Evolutionary conservation across 1,284 basidiomycete genomes (phyloP).

Genomic region (Anthracocystis setariae): DNA sequence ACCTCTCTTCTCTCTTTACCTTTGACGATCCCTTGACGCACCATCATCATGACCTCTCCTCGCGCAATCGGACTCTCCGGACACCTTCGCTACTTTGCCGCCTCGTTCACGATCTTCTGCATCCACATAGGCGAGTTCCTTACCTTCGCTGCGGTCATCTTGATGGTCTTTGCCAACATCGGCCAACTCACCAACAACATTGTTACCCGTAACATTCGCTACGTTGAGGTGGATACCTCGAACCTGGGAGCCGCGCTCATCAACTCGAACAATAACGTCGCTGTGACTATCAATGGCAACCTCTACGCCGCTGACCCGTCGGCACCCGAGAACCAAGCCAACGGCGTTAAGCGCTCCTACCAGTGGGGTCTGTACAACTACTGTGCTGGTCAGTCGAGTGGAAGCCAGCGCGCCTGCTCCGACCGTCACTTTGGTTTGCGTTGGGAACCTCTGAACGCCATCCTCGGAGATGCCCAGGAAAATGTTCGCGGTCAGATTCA

Average conservation of each 20-base stretch:
- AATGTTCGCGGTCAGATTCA: slow-evolving; percentile 15
- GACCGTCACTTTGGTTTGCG: slow-evolving; percentile 47
- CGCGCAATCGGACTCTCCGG: slow-evolving; percentile 2
- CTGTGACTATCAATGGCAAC: slow-evolving; percentile 1
- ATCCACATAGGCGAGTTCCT: slow-evolving; percentile 61
- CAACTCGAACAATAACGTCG: slow-evolving; percentile 7
- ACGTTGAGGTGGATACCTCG: slow-evolving; percentile 43
- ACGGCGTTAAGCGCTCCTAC: slow-evolving; percentile 51
- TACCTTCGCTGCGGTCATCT: slow-evolving; percentile 60
- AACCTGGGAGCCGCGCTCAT: slow-evolving; percentile 40
- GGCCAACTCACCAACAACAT: slow-evolving; percentile 64
- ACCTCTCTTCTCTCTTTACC: background rate
- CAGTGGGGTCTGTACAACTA: slow-evolving; percentile 62
- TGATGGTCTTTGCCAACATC: slow-evolving; percentile 62
- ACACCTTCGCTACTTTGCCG: slow-evolving; percentile 20
- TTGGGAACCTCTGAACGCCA: slow-evolving; percentile 47
- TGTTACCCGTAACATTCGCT: slow-evolving; percentile 62
- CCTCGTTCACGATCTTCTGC: slow-evolving; percentile 25
- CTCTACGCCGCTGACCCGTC: slow-evolving; percentile 50
- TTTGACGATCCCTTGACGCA: background rate
- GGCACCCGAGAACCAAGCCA: slow-evolving; percentile 23
- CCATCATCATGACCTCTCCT: background rate
- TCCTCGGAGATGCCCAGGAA: slow-evolving; percentile 37
- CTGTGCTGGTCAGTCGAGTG: slow-evolving; percentile 44
- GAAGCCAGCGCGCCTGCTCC: slow-evolving; percentile 33